A percentile compares a stretch with the other conserved stretches of the same genome.
phyloP scores from a whole-genome alignment of 2,329 filamentous ascomycete genomes.

The Macrophomina pseudophaseolina region DNA sequence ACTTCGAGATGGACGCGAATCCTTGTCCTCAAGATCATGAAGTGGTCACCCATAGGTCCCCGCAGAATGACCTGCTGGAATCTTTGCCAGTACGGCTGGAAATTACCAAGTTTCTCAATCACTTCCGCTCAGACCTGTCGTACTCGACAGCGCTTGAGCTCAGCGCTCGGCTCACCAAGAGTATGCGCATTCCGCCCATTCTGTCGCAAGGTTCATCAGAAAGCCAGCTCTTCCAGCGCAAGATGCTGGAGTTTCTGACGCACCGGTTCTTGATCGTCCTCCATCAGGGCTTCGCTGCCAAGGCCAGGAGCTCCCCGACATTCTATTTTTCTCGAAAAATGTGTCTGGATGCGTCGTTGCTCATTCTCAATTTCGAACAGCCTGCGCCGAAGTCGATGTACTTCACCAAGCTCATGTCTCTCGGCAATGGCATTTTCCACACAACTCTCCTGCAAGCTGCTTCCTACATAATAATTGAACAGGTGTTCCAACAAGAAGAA shows the following conservation, averaged over 20 bases:
- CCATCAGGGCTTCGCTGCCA: conserved; percentile 56
- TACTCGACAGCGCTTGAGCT: conserved; percentile 40
- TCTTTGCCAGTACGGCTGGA: conserved; percentile 31
- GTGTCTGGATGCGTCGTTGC: conserved; percentile 53
- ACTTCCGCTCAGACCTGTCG: conserved; percentile 36
- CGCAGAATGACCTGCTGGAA: conserved; percentile 32
- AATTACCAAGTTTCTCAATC: conserved; percentile 38
- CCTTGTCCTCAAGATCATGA: conserved; percentile 28
- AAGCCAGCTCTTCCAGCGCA: conserved; percentile 49
- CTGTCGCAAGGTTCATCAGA: neutral
- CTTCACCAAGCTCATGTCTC: neutral
- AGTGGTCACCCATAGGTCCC: conserved; percentile 32
- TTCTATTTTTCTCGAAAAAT: conserved; percentile 58
- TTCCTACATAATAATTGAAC: neutral
- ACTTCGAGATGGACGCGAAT: conserved; percentile 29
- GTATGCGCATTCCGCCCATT: conserved; percentile 32
- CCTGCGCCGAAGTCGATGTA: neutral
- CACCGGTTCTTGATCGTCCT: conserved; percentile 62
- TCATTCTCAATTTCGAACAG: conserved; percentile 72
- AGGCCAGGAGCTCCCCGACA: conserved; percentile 50
- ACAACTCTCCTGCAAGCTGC: neutral
- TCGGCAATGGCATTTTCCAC: conserved; percentile 8
- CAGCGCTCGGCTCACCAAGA: conserved; percentile 34
- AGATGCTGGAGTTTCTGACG: conserved; percentile 58
- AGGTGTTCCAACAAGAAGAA: neutral